Percentiles rank a stretch among this genome's conserved stretches.
These are phyloP conservation scores for Bremia lactucae DNA, from an alignment of 352 stramenopile species.

Conservation along the genomic window DNA sequence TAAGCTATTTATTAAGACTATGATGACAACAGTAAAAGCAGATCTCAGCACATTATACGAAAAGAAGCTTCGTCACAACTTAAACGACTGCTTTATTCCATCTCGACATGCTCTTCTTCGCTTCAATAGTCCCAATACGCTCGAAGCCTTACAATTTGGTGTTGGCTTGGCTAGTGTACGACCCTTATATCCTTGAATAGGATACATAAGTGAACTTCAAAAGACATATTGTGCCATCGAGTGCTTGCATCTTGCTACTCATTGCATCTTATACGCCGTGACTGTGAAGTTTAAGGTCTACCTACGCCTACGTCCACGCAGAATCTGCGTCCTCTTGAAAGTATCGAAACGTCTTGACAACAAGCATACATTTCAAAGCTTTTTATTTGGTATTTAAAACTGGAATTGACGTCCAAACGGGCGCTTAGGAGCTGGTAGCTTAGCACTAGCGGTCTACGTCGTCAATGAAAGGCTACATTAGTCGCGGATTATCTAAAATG, in stretches of 20 bases:
- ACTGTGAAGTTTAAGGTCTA: conserved; percentile 35
- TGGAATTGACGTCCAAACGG: no score
- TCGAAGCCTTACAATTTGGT: conserved; percentile 12
- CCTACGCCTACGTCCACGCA: conserved; percentile 33
- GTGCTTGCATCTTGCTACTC: conserved; percentile 2
- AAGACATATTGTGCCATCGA: conserved; percentile 21
- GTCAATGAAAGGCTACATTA: no score
- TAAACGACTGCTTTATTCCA: conserved; percentile 26
- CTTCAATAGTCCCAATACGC: conserved; percentile 14
- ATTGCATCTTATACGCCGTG: conserved; percentile 14
- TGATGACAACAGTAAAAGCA: neutral
- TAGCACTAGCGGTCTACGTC: no score
- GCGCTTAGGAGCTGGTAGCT: no score
- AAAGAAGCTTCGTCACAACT: neutral
- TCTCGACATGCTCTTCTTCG: conserved; percentile 24
- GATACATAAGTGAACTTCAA: conserved; percentile 24
- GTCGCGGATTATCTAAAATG: no score
- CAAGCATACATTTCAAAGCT: no score
- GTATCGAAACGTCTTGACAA: no score
- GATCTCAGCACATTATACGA: neutral
- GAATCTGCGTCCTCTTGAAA: no score
- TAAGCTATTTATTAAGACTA: neutral
- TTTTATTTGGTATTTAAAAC: no score
- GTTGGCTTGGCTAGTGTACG: conserved; percentile 15
- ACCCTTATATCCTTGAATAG: neutral